phyloP scores from a whole-genome alignment of 108 stramenopile genomes.

The Cylindrotheca fusiformis region DNA sequence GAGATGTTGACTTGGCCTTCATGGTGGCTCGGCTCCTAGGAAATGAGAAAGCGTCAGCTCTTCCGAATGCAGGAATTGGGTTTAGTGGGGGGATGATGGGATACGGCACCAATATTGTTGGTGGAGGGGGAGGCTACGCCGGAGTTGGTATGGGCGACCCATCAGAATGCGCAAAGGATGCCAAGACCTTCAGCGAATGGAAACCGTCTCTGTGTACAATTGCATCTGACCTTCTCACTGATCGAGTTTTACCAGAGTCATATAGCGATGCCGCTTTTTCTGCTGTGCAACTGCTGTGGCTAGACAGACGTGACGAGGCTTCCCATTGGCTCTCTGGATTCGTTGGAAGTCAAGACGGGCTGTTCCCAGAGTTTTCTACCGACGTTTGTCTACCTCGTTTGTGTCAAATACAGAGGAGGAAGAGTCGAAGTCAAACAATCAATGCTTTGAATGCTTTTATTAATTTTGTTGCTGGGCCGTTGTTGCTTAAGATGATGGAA shows the following conservation, averaged over 20 bases:
- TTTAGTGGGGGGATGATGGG: slow-evolving; percentile 2
- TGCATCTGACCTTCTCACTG: slow-evolving; percentile 37
- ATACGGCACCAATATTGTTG: slow-evolving; percentile 46
- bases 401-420: slow-evolving; percentile 2
- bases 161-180: slow-evolving; percentile 28
- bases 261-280: slow-evolving; percentile 43
- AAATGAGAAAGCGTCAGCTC: slow-evolving; percentile 10
- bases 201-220: slow-evolving; percentile 33
- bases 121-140: slow-evolving; percentile 80
- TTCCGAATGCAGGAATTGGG: slow-evolving; percentile 18
- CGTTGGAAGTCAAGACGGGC: slow-evolving; percentile 30
- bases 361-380: slow-evolving; percentile 10
- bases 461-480: slow-evolving; percentile 64
- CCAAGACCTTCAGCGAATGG: slow-evolving; percentile 56
- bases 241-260: slow-evolving; percentile 17
- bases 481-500: slow-evolving; percentile 55
- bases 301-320: slow-evolving; percentile 43
- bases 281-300: slow-evolving; percentile 65
- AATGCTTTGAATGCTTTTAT: slow-evolving; percentile 55
- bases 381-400: slow-evolving; percentile 13
- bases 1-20: slow-evolving; percentile 80
- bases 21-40: slow-evolving; percentile 71
- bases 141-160: slow-evolving; percentile 19
- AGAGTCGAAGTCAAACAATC: slow-evolving; percentile 23
- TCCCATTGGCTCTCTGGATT: slow-evolving; percentile 41